Conservation (phyloP, 2,329 filamentous ascomycete species). For the Teratosphaeria epicoccoides region DNA sequence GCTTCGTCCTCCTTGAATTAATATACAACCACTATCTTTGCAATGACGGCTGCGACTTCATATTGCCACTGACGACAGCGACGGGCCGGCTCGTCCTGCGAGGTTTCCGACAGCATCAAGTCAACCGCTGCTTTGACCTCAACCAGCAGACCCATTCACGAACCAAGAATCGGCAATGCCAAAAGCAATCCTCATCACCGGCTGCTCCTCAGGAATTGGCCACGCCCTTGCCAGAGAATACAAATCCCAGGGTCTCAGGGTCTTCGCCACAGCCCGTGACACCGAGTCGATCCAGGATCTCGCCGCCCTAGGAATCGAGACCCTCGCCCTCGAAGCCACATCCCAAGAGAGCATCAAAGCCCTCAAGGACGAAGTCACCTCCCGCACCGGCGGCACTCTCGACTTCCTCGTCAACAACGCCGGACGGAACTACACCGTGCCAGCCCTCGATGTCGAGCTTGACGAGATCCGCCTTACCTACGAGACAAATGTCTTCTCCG, state of each 20-base stretch:
- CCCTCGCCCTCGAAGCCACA: constrained; percentile 45
- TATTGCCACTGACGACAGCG: too few species aligned
- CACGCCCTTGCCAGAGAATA: constrained; percentile 50
- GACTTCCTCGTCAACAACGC: constrained; percentile 44
- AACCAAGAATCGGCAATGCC: constrained; percentile 1
- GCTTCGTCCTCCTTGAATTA: too few species aligned
- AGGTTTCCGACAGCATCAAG: too few species aligned
- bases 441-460: constrained; percentile 43
- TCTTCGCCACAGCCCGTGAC: constrained; percentile 49
- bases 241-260: constrained; percentile 41
- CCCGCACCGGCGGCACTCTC: constrained; percentile 30
- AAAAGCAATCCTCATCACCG: constrained; percentile 27
- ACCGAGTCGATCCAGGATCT: constrained; percentile 40
- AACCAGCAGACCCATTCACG: not conserved
- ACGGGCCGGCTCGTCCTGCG: too few species aligned
- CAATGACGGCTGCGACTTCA: too few species aligned
- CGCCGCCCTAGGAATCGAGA: constrained; percentile 42
- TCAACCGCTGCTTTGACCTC: too few species aligned
- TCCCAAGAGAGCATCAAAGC: constrained; percentile 37
- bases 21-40: too few species aligned
- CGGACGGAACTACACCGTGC: constrained; percentile 44
- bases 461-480: constrained; percentile 38
- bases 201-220: constrained; percentile 46
- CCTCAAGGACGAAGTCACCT: constrained; percentile 36
- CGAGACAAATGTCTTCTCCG: constrained; percentile 46